phyloP scores from a whole-genome alignment of 176 grass and related monocot genomes.

The bread wheat (Triticum aestivum) region DNA sequence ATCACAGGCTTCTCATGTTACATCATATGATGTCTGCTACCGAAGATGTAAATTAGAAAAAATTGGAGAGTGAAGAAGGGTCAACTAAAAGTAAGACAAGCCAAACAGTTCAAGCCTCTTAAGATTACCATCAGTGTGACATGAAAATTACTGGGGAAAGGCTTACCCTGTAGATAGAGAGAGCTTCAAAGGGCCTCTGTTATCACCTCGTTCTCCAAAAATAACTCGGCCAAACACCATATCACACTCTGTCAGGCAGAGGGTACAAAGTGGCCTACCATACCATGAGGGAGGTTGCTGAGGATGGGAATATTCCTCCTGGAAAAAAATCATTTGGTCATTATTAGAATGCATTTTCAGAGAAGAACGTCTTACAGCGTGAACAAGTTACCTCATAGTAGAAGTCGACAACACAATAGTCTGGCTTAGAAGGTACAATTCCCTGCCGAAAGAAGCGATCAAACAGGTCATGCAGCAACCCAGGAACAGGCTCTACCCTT shows the following conservation, averaged over 20 bases:
- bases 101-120: background rate
- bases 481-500: conserved; percentile 77
- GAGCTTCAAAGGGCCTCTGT: conserved; percentile 77
- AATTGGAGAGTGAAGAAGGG: background rate
- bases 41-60: background rate
- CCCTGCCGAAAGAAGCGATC: conserved; percentile 59
- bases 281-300: conserved; percentile 67
- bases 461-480: conserved; percentile 63
- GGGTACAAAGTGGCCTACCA: conserved; percentile 80
- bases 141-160: conserved; percentile 31
- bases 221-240: conserved; percentile 83
- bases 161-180: conserved; percentile 69
- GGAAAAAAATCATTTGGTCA: conserved; percentile 23
- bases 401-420: conserved; percentile 90
- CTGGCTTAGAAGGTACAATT: conserved; percentile 72
- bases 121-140: background rate
- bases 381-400: conserved; percentile 68
- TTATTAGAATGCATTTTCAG: background rate
- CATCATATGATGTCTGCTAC: conserved; percentile 5
- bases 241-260: conserved; percentile 96
- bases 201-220: conserved; percentile 62
- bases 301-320: conserved; percentile 82
- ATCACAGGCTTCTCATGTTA: background rate
- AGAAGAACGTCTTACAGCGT: background rate
- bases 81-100: conserved; percentile 3